A percentile compares a stretch with the other conserved stretches of the same genome.
Evolutionary conservation across 1,284 basidiomycete genomes (phyloP).

Genomic region (Ceratobasidium sp.): DNA sequence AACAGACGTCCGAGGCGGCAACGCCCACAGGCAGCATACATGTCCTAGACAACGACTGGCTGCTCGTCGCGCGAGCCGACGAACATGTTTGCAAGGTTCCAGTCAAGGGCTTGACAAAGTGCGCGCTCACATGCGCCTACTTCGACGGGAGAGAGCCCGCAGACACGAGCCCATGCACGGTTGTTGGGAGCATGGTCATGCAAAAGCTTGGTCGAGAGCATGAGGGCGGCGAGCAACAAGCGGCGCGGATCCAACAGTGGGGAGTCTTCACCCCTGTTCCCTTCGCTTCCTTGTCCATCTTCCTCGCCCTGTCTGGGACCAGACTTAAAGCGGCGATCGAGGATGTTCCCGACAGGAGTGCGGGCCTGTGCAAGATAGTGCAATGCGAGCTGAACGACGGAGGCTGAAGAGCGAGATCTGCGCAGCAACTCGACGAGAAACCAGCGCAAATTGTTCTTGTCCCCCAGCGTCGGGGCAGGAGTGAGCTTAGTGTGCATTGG

Average conservation of each 20-base stretch:
- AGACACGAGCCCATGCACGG: constrained; percentile 36
- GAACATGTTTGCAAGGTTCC: constrained; percentile 29
- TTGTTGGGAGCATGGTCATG: constrained; percentile 39
- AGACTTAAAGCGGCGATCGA: constrained; percentile 21
- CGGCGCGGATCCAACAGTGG: constrained; percentile 35
- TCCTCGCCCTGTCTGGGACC: not conserved
- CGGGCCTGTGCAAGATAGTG: constrained; percentile 34
- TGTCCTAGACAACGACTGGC: constrained; percentile 5
- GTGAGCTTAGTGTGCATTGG: not conserved
- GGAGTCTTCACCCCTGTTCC: not conserved
- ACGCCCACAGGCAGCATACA: not conserved
- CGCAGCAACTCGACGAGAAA: constrained; percentile 36
- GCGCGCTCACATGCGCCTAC: constrained; percentile 32
- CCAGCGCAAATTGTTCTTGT: constrained; percentile 29
- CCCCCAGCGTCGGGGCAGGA: constrained; percentile 8
- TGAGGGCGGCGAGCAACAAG: constrained; percentile 29
- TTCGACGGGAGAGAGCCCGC: constrained; percentile 10
- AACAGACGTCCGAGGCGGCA: not conserved
- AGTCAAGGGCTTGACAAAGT: constrained; percentile 35
- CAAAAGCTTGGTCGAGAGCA: constrained; percentile 39
- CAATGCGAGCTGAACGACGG: constrained; percentile 36
- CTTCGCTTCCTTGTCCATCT: not conserved
- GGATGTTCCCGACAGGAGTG: constrained; percentile 17
- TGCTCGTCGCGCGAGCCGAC: constrained; percentile 31
- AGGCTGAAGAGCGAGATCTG: constrained; percentile 29